A percentile compares a stretch with the other conserved stretches of the same genome.
Conservation (phyloP, 2,329 filamentous ascomycete genomes). For the Lachnellula cervina region DNA sequence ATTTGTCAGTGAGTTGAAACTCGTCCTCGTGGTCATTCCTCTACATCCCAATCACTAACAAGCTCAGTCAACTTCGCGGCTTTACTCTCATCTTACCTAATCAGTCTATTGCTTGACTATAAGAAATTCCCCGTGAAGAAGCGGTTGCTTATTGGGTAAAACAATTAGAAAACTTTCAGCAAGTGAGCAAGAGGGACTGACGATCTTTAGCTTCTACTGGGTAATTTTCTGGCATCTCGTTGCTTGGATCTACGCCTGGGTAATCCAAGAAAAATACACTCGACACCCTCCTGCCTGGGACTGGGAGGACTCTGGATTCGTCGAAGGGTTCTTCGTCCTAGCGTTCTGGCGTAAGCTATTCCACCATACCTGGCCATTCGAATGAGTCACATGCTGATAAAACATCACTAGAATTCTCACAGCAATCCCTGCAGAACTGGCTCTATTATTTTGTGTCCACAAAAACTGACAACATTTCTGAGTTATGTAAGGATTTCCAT, state of each 20-base stretch:
- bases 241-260: slow-evolving; percentile 49
- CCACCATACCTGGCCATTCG: too few relatives aligned
- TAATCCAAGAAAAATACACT: slow-evolving; percentile 50
- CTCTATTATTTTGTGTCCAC: slow-evolving; percentile 51
- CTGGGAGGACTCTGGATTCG: slow-evolving; percentile 59
- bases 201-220: slow-evolving; percentile 42
- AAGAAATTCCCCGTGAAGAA: slow-evolving; percentile 39
- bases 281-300: slow-evolving; percentile 55
- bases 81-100: slow-evolving; percentile 41
- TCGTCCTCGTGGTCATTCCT: neutral
- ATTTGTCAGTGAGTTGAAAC: slow-evolving; percentile 32
- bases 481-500: slow-evolving; percentile 30
- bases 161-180: neutral
- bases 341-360: slow-evolving; percentile 45
- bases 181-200: neutral
- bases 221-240: slow-evolving; percentile 50
- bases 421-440: slow-evolving; percentile 51
- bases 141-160: neutral
- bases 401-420: slow-evolving; percentile 37
- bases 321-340: slow-evolving; percentile 60
- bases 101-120: slow-evolving; percentile 42
- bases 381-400: neutral
- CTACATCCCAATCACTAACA: neutral
- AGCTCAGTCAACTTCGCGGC: slow-evolving; percentile 31
- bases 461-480: slow-evolving; percentile 52